Evolutionary conservation across 768 basidiomycete species (phyloP).

Genomic region (Suillus subalutaceus): DNA sequence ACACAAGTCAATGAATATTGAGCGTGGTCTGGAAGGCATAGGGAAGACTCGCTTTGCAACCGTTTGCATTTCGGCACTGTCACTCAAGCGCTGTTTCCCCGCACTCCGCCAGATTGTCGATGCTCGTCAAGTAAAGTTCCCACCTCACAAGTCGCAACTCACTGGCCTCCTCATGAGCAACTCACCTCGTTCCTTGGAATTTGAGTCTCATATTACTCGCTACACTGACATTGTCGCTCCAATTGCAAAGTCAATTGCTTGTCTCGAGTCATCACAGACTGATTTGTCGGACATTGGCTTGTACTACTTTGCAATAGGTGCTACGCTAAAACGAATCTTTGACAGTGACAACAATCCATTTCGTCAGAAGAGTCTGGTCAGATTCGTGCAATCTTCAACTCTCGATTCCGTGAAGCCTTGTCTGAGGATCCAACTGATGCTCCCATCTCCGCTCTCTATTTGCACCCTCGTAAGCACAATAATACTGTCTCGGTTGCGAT

Average conservation of each 20-base stretch:
- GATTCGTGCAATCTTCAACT: not conserved
- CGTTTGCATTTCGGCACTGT: conserved; percentile 19
- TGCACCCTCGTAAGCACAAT: not conserved
- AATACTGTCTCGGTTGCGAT: not conserved
- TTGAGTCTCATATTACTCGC: not conserved
- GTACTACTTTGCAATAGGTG: no score
- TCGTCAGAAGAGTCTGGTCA: not conserved
- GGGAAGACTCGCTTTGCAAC: conserved; percentile 30
- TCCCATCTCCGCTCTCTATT: not conserved
- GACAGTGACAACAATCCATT: no score
- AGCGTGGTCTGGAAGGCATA: no score
- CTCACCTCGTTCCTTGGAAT: not conserved
- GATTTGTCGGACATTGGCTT: not conserved
- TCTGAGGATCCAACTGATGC: not conserved
- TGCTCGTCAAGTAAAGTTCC: not conserved
- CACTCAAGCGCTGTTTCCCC: conserved; percentile 22
- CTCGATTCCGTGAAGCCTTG: not conserved
- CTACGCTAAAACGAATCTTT: no score
- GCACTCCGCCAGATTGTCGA: conserved; percentile 21
- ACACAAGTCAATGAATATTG: no score
- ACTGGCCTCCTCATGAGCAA: not conserved
- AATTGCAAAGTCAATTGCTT: not conserved
- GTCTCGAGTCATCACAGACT: not conserved
- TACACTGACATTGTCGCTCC: not conserved
- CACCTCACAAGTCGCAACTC: not conserved